phyloP scores from a whole-genome alignment of 306 rosid genomes.

The Trichosanthes truncata region DNA sequence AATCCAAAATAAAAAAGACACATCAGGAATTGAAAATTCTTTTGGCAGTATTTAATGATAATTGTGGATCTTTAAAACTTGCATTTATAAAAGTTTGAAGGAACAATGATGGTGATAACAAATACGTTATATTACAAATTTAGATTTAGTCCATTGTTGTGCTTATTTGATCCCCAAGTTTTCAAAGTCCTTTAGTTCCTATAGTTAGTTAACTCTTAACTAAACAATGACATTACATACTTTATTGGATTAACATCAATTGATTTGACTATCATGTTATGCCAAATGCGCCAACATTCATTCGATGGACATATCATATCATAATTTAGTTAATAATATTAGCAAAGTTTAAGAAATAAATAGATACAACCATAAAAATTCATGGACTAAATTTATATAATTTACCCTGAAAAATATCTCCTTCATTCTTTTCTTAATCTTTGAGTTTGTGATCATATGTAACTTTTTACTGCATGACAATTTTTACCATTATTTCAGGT shows the following conservation, averaged over 20 bases:
- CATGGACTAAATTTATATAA: background rate
- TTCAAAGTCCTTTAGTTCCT: background rate
- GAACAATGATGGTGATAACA: background rate
- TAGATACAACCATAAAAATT: background rate
- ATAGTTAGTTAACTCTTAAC: background rate
- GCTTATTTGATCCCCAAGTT: background rate
- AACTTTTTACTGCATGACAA: background rate
- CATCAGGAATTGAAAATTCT: background rate
- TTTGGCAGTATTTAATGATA: background rate
- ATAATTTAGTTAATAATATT: background rate
- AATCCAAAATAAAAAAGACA: too few species aligned
- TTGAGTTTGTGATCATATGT: background rate
- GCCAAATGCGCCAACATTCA: background rate
- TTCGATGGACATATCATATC: background rate
- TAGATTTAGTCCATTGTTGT: background rate
- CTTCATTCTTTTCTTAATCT: background rate
- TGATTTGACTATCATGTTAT: background rate
- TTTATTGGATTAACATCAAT: background rate
- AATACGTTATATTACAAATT: background rate
- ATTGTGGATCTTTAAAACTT: background rate
- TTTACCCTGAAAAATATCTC: background rate
- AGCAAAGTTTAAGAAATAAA: background rate
- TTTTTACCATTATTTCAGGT: slow-evolving; percentile 42
- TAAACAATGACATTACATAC: background rate
- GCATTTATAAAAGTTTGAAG: background rate